Conservation (phyloP, 495 filamentous ascomycete genomes). For the Penicillium roqueforti region DNA sequence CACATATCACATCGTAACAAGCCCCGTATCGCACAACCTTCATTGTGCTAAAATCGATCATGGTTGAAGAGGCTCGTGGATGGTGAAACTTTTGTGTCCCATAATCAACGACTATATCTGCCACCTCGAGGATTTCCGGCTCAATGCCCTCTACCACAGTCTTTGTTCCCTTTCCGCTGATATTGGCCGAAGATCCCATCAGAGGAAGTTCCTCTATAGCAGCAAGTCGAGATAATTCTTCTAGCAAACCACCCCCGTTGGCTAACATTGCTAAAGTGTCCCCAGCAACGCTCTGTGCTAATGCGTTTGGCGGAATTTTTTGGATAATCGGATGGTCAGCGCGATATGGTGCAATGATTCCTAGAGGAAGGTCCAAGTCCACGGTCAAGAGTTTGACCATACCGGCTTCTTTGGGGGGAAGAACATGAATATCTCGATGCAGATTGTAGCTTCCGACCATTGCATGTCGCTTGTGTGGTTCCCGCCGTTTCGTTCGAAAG, state of each 20-base stretch:
- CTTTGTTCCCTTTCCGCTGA: conserved; percentile 27
- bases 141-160: conserved; percentile 28
- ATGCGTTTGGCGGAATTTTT: neutral
- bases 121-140: conserved; percentile 19
- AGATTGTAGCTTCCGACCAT: conserved; percentile 25
- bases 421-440: conserved; percentile 15
- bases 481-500: conserved; percentile 15
- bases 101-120: conserved; percentile 32
- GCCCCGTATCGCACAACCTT: conserved; percentile 29
- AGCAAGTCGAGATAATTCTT: conserved; percentile 22
- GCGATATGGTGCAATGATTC: conserved; percentile 21
- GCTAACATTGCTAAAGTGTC: conserved; percentile 27
- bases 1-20: conserved; percentile 30
- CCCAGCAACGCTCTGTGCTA: conserved; percentile 13
- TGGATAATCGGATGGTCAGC: conserved; percentile 16
- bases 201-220: conserved; percentile 12
- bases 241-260: conserved; percentile 24
- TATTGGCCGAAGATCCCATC: conserved; percentile 29
- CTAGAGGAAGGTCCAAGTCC: conserved; percentile 22
- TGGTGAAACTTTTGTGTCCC: conserved; percentile 22
- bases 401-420: conserved; percentile 3
- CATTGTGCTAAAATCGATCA: conserved; percentile 29
- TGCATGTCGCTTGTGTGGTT: conserved; percentile 24
- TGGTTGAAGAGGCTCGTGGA: conserved; percentile 28
- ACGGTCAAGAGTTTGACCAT: conserved; percentile 21